A percentile compares a stretch with the other conserved stretches of the same genome.
Conservation (phyloP, 2,329 filamentous ascomycete species). For the Claviceps fusiformis region DNA sequence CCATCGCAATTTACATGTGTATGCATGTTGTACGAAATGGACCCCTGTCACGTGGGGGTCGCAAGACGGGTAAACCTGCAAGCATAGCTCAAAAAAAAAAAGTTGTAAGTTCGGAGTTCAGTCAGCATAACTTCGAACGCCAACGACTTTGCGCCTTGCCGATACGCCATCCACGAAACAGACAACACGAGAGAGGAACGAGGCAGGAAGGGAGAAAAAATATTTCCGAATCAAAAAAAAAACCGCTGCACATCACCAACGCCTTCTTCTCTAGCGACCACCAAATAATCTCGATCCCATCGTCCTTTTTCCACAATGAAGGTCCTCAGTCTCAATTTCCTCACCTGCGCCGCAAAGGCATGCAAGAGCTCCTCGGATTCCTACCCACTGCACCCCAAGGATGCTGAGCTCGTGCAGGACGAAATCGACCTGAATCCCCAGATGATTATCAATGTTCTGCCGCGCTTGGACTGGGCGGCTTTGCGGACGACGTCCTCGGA, state of each 20-base stretch:
- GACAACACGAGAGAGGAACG: background rate
- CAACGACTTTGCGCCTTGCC: background rate
- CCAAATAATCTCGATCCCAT: background rate
- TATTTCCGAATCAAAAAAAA: background rate
- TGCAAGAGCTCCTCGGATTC: constrained; percentile 72
- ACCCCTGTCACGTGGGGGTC: constrained; percentile 7
- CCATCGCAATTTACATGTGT: no score
- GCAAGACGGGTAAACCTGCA: background rate
- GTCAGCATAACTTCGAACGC: background rate
- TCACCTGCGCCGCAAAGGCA: constrained; percentile 88
- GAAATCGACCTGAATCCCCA: constrained; percentile 69
- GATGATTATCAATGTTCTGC: constrained; percentile 74
- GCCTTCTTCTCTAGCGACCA: background rate
- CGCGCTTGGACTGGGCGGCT: constrained; percentile 78
- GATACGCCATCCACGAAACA: no score
- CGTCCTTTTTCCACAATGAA: constrained; percentile 52
- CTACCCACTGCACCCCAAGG: constrained; percentile 84
- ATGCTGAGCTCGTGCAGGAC: constrained; percentile 81
- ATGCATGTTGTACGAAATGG: background rate
- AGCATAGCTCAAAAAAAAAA: constrained; percentile 8
- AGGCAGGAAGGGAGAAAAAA: background rate
- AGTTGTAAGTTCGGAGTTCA: constrained; percentile 17
- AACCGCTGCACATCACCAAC: background rate
- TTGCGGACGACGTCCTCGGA: constrained; percentile 63
- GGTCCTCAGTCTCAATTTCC: constrained; percentile 86